A percentile compares a stretch with the other conserved stretches of the same genome.
Conservation (phyloP, 306 rosid species). For the Sicyos baderoa region DNA sequence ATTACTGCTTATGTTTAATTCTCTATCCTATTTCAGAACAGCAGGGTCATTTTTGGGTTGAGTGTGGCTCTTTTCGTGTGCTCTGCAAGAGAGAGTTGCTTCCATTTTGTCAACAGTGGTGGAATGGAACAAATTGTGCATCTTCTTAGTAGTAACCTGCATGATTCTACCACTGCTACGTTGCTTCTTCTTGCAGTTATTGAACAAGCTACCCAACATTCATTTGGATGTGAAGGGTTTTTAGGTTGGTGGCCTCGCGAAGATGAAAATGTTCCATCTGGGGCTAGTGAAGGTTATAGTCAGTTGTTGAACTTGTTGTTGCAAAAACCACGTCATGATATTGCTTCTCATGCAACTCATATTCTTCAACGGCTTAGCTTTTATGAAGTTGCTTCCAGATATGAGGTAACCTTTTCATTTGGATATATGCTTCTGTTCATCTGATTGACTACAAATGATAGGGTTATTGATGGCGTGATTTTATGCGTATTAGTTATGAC, state of each 20-base stretch:
- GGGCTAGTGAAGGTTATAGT: slow-evolving; percentile 74
- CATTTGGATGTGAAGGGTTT: slow-evolving; percentile 90
- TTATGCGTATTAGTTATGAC: slow-evolving; percentile 22
- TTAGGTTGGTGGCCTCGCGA: slow-evolving; percentile 99
- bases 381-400: slow-evolving; percentile 83
- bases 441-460: slow-evolving; percentile 20
- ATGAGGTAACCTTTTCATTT: slow-evolving; percentile 60
- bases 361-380: slow-evolving; percentile 75
- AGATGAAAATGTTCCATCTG: slow-evolving; percentile 61
- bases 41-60: slow-evolving; percentile 59
- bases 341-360: slow-evolving; percentile 79
- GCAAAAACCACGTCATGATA: slow-evolving; percentile 77
- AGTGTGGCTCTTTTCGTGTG: slow-evolving; percentile 87
- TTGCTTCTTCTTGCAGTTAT: slow-evolving; percentile 78
- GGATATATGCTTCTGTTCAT: slow-evolving; percentile 19
- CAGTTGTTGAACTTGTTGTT: slow-evolving; percentile 67
- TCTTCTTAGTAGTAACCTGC: slow-evolving; percentile 40
- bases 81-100: slow-evolving; percentile 81
- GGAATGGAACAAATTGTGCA: slow-evolving; percentile 73
- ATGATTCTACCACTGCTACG: slow-evolving; percentile 49
- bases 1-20: slow-evolving; percentile 2
- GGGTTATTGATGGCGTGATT: slow-evolving; percentile 13
- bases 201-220: slow-evolving; percentile 76
- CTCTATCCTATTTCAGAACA: slow-evolving; percentile 51
- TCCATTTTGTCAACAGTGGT: slow-evolving; percentile 73